Conservation (phyloP, 805 yeast species). For the Candida saitoana region DNA sequence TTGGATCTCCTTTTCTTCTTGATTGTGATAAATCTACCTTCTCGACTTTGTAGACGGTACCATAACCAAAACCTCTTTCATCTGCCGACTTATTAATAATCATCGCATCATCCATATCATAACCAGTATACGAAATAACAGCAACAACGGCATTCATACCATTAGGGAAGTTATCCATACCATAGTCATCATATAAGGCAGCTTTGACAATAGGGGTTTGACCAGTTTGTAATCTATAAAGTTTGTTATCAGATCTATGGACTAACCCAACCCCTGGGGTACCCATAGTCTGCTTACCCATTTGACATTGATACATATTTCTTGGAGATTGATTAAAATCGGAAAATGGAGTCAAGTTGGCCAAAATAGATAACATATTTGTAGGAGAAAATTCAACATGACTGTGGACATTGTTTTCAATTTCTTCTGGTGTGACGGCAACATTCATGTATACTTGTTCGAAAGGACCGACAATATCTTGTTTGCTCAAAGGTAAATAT, state of each 20-base stretch:
- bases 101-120: constrained; percentile 99
- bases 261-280: constrained; percentile 95
- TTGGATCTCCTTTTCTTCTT: constrained; percentile 89
- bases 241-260: constrained; percentile 91
- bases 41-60: constrained; percentile 93
- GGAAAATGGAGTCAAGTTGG: constrained; percentile 95
- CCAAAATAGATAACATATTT: constrained; percentile 87
- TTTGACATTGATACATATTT: constrained; percentile 99
- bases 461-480: constrained; percentile 92
- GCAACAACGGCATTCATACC: constrained; percentile 99
- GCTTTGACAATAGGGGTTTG: constrained; percentile 98
- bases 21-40: constrained; percentile 75
- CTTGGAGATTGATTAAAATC: constrained; percentile 99
- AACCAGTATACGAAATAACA: constrained; percentile 96
- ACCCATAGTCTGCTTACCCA: constrained; percentile 99
- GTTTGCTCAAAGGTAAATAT: constrained; percentile 78
- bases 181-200: constrained; percentile 87
- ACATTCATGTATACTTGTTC: constrained; percentile 96
- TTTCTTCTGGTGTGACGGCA: constrained; percentile 92
- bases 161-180: constrained; percentile 97
- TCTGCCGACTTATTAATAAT: constrained; percentile 95
- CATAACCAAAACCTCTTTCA: constrained; percentile 97
- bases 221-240: constrained; percentile 89
- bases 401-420: constrained; percentile 71
- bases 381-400: constrained; percentile 97